These are phyloP conservation scores for Talaromyces marneffei DNA, from an alignment of 2,329 filamentous ascomycete species.

Conservation along the genomic window DNA sequence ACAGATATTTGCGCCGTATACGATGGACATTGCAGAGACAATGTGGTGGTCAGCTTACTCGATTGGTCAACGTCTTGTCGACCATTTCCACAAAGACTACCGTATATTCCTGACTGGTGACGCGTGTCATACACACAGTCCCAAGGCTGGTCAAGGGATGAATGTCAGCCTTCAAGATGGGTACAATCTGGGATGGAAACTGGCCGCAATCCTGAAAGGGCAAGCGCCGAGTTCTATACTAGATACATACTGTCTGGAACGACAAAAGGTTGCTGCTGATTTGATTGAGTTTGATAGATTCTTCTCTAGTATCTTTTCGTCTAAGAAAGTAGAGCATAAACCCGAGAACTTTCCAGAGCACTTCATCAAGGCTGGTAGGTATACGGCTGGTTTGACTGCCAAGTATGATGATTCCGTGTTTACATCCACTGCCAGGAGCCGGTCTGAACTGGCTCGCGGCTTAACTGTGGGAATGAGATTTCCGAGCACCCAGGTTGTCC, in stretches of 20 bases:
- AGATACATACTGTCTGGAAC: constrained; percentile 27
- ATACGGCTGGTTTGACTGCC: constrained; percentile 53
- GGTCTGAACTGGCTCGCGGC: constrained; percentile 17
- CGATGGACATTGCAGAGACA: constrained; percentile 57
- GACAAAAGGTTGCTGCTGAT: constrained; percentile 28
- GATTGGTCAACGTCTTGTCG: constrained; percentile 60
- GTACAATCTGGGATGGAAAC: constrained; percentile 34
- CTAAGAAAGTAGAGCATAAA: constrained; percentile 43
- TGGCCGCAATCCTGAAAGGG: constrained; percentile 25
- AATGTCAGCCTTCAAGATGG: constrained; percentile 35
- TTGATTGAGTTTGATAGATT: constrained; percentile 36
- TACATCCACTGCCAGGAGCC: not conserved
- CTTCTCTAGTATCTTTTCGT: constrained; percentile 50
- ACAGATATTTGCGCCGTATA: constrained; percentile 62
- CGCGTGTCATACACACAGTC: constrained; percentile 36
- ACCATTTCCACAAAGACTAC: constrained; percentile 50
- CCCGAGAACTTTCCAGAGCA: constrained; percentile 54
- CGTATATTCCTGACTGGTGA: constrained; percentile 67
- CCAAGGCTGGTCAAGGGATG: constrained; percentile 30
- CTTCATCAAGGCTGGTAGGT: constrained; percentile 55
- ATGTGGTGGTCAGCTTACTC: constrained; percentile 66
- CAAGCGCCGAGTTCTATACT: constrained; percentile 23
- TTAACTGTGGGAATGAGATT: constrained; percentile 35
- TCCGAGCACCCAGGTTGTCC: constrained; percentile 46
- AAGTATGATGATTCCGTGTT: constrained; percentile 44